phyloP scores from a whole-genome alignment of 352 stramenopile species.

The Pythium scleroteichum region DNA sequence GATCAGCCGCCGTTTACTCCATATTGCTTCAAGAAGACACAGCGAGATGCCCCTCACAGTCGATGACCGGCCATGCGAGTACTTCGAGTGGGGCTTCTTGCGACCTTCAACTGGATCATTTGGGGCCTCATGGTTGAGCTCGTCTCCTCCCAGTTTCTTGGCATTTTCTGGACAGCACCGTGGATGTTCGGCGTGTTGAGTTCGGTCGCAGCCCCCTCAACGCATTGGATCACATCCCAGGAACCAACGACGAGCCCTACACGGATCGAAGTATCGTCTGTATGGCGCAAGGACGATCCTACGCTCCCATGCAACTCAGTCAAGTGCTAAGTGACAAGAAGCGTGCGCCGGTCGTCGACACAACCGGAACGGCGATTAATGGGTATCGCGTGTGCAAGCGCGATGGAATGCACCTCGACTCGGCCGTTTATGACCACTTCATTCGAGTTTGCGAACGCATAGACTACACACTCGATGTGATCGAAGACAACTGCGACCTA shows the following conservation, averaged over 20 bases:
- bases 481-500: conserved; percentile 19
- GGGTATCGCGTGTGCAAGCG: neutral
- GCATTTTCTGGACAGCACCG: conserved; percentile 24
- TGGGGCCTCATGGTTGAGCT: conserved; percentile 33
- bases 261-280: conserved; percentile 44
- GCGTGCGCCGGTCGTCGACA: conserved; percentile 16
- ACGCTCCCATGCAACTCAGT: conserved; percentile 36
- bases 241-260: conserved; percentile 50
- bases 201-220: conserved; percentile 10
- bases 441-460: conserved; percentile 18
- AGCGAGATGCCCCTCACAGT: too few species aligned
- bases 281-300: conserved; percentile 24
- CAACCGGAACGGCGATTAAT: conserved; percentile 15
- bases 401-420: conserved; percentile 16
- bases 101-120: conserved; percentile 32
- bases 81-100: neutral
- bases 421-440: conserved; percentile 2
- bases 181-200: neutral
- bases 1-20: too few species aligned
- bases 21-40: too few species aligned
- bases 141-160: conserved; percentile 35
- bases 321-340: conserved; percentile 19
- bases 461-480: conserved; percentile 16
- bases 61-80: too few species aligned
- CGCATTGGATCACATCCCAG: conserved; percentile 8